These are phyloP conservation scores for Neckera pumila DNA, from an alignment of 225 moss, liverwort and hornwort species.

Conservation along the genomic window DNA sequence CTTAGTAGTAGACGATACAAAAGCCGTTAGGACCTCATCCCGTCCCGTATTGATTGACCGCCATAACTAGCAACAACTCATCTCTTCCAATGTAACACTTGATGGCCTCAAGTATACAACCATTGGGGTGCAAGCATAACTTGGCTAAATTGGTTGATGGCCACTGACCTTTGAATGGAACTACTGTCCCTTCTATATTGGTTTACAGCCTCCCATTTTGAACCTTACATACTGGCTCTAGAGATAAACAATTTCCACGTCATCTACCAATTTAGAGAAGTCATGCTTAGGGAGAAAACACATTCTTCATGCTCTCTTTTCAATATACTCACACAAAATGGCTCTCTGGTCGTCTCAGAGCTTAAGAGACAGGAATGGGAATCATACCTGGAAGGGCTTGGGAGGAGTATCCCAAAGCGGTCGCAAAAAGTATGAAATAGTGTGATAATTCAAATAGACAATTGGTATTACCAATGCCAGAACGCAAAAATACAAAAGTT, in stretches of 20 bases:
- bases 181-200: neutral
- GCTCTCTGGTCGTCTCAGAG: neutral
- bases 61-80: neutral
- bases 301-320: neutral
- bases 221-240: neutral
- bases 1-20: neutral
- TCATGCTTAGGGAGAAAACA: neutral
- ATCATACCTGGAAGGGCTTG: conserved; percentile 27
- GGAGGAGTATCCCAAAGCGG: conserved; percentile 73
- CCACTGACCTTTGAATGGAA: neutral
- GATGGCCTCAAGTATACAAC: neutral
- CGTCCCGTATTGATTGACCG: neutral
- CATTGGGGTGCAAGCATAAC: neutral
- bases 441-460: conserved; percentile 31
- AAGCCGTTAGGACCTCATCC: neutral
- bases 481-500: neutral
- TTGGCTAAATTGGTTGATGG: neutral
- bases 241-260: neutral
- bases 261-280: neutral
- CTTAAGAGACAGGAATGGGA: neutral
- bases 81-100: neutral
- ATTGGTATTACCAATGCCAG: conserved; percentile 1
- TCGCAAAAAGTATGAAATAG: conserved; percentile 46
- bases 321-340: neutral
- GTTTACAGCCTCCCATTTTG: neutral